Evolutionary conservation across 306 rosid species (phyloP).

Genomic region (Castanea mollissima): DNA sequence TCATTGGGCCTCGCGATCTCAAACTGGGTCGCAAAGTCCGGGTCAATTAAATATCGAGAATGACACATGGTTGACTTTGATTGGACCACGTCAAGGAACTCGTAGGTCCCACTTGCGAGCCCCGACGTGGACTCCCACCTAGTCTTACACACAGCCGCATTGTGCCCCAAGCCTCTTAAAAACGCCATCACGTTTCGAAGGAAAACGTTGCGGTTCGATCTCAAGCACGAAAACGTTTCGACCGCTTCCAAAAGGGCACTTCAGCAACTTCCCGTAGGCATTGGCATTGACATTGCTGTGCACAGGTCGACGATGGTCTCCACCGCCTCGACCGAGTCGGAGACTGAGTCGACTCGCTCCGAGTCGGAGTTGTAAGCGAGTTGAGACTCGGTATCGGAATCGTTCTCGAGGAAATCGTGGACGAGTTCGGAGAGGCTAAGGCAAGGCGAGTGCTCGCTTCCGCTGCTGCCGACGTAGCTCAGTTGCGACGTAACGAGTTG

Average conservation of each 20-base stretch:
- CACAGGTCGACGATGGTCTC: slow-evolving; percentile 18
- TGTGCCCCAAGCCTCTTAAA: slow-evolving; percentile 53
- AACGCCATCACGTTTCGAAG: slow-evolving; percentile 55
- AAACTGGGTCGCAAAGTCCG: slow-evolving; percentile 51
- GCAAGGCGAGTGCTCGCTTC: slow-evolving; percentile 77
- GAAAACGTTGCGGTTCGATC: slow-evolving; percentile 19
- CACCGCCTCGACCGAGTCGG: slow-evolving; percentile 25
- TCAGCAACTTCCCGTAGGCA: slow-evolving; percentile 34
- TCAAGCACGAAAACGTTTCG: slow-evolving; percentile 23
- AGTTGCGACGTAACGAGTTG: slow-evolving; percentile 46
- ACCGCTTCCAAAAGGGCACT: slow-evolving; percentile 42
- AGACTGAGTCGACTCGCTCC: slow-evolving; percentile 46
- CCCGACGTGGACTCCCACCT: slow-evolving; percentile 56
- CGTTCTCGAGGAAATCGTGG: slow-evolving; percentile 48
- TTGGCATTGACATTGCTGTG: slow-evolving; percentile 9
- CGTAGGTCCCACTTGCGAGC: slow-evolving; percentile 51
- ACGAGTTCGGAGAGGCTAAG: slow-evolving; percentile 68
- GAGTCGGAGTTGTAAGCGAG: slow-evolving; percentile 36
- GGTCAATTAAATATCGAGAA: slow-evolving; percentile 58
- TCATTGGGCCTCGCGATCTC: slow-evolving; percentile 61
- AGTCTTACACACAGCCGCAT: slow-evolving; percentile 82
- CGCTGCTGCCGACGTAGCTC: slow-evolving; percentile 68
- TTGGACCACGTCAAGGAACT: slow-evolving; percentile 64
- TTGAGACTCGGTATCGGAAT: not conserved
- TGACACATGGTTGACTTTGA: slow-evolving; percentile 26